phyloP scores from a whole-genome alignment of 805 yeast species.

The Pichia kluyveri region DNA sequence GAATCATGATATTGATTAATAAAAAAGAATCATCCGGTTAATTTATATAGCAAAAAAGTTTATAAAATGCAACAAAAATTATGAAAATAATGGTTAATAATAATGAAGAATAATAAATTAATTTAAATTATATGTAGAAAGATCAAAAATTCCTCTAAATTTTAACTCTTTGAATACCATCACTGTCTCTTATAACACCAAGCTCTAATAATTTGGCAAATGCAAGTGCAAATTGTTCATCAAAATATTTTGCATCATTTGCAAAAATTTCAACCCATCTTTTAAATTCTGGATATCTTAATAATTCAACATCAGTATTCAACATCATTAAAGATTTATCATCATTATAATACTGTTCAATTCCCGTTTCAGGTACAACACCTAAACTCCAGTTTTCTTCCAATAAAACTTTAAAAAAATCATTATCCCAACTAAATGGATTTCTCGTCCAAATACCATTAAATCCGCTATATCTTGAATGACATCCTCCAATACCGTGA shows the following conservation, averaged over 20 bases:
- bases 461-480: slow-evolving; percentile 42
- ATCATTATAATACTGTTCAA: slow-evolving; percentile 29
- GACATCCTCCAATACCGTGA: slow-evolving; percentile 72
- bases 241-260: slow-evolving; percentile 51
- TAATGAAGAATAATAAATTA: neutral
- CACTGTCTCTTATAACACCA: slow-evolving; percentile 28
- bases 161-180: slow-evolving; percentile 25
- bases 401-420: slow-evolving; percentile 36
- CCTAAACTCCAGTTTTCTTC: slow-evolving; percentile 36
- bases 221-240: slow-evolving; percentile 54
- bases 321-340: slow-evolving; percentile 64
- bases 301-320: slow-evolving; percentile 62
- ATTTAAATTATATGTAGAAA: neutral
- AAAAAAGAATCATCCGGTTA: neutral
- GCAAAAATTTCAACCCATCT: slow-evolving; percentile 63
- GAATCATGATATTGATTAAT: slow-evolving; percentile 3
- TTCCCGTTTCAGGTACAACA: slow-evolving; percentile 34
- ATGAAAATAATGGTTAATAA: neutral
- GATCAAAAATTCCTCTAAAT: slow-evolving; percentile 5
- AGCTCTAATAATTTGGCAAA: slow-evolving; percentile 55
- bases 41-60: neutral
- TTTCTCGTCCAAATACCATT: slow-evolving; percentile 39
- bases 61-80: too few relatives aligned
- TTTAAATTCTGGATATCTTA: slow-evolving; percentile 51
- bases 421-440: slow-evolving; percentile 35